Percentiles rank a stretch among this genome's conserved stretches.
These are phyloP conservation scores for Neotropicomus parvogracilis DNA, from an alignment of 1,284 basidiomycete genomes.

Conservation along the genomic window DNA sequence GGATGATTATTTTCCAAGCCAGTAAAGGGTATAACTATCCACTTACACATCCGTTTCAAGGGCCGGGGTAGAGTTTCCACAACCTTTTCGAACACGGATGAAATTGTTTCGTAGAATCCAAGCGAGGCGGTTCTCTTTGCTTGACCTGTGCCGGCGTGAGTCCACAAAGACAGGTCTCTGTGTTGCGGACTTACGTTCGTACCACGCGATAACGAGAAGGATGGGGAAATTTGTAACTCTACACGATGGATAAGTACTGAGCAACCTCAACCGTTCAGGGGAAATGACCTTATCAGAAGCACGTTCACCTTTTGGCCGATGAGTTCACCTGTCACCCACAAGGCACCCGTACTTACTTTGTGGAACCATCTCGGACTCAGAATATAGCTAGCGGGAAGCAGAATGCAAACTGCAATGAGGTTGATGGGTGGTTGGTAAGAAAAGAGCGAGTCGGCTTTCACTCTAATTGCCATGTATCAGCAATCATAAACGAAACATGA, in stretches of 20 bases:
- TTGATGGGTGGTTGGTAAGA: slow-evolving; percentile 93
- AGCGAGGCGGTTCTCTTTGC: slow-evolving; percentile 59
- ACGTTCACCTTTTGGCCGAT: slow-evolving; percentile 67
- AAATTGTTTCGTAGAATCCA: slow-evolving; percentile 70
- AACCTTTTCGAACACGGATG: slow-evolving; percentile 61
- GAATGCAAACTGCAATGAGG: slow-evolving; percentile 73
- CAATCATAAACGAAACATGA: slow-evolving; percentile 11
- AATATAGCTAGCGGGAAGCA: slow-evolving; percentile 80
- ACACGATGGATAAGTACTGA: slow-evolving; percentile 3
- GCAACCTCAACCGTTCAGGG: slow-evolving; percentile 8
- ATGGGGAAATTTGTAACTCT: slow-evolving; percentile 84
- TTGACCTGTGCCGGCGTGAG: slow-evolving; percentile 40
- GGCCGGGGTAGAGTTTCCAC: slow-evolving; percentile 70
- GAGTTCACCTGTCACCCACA: slow-evolving; percentile 4
- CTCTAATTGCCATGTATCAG: slow-evolving; percentile 42
- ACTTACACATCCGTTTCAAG: slow-evolving; percentile 69
- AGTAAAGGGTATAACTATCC: neutral
- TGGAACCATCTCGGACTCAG: slow-evolving; percentile 81
- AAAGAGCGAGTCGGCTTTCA: slow-evolving; percentile 86
- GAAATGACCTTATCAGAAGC: slow-evolving; percentile 65
- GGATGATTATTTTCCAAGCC: slow-evolving; percentile 11
- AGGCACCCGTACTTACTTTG: slow-evolving; percentile 47
- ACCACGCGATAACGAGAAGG: slow-evolving; percentile 75
- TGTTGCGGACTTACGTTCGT: slow-evolving; percentile 56
- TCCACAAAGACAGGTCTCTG: neutral